Evolutionary conservation across 495 filamentous ascomycete genomes (phyloP).

Genomic region (Pyrenula aspistea): DNA sequence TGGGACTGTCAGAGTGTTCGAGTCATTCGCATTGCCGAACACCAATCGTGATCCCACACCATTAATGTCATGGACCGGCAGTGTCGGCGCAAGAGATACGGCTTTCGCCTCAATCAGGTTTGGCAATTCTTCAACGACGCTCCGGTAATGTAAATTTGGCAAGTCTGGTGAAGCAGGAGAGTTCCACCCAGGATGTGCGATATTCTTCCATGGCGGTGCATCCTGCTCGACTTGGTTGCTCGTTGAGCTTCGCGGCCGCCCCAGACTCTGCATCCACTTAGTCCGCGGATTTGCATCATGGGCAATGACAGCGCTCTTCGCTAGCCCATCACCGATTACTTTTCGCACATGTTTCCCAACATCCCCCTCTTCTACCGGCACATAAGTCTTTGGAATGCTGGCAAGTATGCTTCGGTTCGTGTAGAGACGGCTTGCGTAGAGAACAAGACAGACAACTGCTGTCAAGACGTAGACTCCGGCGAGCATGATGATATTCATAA

Average conservation of each 20-base stretch:
- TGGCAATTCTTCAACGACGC: slow-evolving; percentile 76
- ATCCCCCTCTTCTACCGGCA: slow-evolving; percentile 67
- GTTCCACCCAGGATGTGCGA: slow-evolving; percentile 84
- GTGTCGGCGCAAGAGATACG: slow-evolving; percentile 63
- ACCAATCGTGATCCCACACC: slow-evolving; percentile 6
- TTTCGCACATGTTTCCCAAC: slow-evolving; percentile 58
- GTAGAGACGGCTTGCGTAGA: slow-evolving; percentile 84
- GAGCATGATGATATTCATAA: slow-evolving; percentile 78
- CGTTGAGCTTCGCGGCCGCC: slow-evolving; percentile 1
- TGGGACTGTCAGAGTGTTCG: slow-evolving; percentile 21
- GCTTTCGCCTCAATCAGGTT: slow-evolving; percentile 91
- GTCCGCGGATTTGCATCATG: slow-evolving; percentile 60
- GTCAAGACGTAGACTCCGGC: slow-evolving; percentile 68
- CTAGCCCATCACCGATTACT: slow-evolving; percentile 59
- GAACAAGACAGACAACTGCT: slow-evolving; percentile 53
- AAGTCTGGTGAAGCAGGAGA: slow-evolving; percentile 62
- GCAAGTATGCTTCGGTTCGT: slow-evolving; percentile 66
- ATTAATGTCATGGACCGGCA: slow-evolving; percentile 22
- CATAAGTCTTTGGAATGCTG: slow-evolving; percentile 72
- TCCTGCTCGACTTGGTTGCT: slow-evolving; percentile 22
- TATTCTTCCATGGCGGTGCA: slow-evolving; percentile 59
- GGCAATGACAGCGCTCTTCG: slow-evolving; percentile 68
- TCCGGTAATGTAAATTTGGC: slow-evolving; percentile 65
- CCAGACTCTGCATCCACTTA: neutral
- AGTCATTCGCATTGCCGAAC: slow-evolving; percentile 18